A percentile compares a stretch with the other conserved stretches of the same genome.
phyloP scores from a whole-genome alignment of 371 early-diverging fungal species.

The Sporodiniella umbellata region DNA sequence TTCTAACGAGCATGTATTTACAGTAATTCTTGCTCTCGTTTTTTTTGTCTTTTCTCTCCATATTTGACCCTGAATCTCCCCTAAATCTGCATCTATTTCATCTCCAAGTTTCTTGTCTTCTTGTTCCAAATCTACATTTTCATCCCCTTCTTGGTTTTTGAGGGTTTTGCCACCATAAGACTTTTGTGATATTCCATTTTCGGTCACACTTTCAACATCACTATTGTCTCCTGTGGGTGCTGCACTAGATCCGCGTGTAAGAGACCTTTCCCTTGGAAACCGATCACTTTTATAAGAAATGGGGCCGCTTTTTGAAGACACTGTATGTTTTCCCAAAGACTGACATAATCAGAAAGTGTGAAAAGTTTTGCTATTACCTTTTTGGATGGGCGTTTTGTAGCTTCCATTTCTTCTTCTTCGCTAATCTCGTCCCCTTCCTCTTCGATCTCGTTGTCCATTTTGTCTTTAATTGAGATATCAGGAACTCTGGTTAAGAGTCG shows the following conservation, averaged over 20 bases:
- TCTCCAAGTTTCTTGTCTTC: constrained; percentile 45
- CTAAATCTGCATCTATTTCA: constrained; percentile 47
- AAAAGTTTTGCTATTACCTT: no score
- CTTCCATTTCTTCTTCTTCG: constrained; percentile 44
- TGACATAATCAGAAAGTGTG: neutral
- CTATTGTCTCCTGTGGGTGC: constrained; percentile 11
- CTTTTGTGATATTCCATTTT: constrained; percentile 4
- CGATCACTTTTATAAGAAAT: constrained; percentile 1
- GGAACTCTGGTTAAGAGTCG: constrained; percentile 78
- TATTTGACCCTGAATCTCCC: constrained; percentile 51
- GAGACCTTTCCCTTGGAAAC: constrained; percentile 17
- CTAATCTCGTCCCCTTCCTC: constrained; percentile 49
- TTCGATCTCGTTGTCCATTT: constrained; percentile 52
- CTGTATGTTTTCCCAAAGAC: constrained; percentile 19
- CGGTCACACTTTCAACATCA: constrained; percentile 11
- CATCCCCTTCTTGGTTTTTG: constrained; percentile 8
- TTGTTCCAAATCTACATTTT: constrained; percentile 23
- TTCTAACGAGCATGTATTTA: constrained; percentile 16
- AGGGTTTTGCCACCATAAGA: constrained; percentile 23
- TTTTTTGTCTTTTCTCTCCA: constrained; percentile 66
- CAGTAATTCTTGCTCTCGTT: constrained; percentile 51
- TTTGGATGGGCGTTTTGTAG: constrained; percentile 26
- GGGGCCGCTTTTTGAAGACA: neutral
- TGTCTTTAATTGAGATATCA: constrained; percentile 69
- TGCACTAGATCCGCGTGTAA: constrained; percentile 21